Conservation (phyloP, 768 basidiomycete genomes). For the Auriculariales sp. region DNA sequence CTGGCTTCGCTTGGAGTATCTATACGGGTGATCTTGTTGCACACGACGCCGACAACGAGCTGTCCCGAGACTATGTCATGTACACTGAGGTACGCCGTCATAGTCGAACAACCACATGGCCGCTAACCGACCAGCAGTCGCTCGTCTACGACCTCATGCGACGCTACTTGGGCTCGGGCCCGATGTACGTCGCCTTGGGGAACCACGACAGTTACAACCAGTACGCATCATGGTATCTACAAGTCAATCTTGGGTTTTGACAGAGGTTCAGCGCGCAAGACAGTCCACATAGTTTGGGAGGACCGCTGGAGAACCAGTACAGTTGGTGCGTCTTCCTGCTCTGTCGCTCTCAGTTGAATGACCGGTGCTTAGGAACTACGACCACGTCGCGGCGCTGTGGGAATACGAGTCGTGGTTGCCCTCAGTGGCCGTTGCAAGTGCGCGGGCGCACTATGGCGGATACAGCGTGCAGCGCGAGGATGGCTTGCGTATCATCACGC, state of each 20-base stretch:
- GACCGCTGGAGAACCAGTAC: conserved; percentile 40
- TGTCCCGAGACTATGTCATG: conserved; percentile 42
- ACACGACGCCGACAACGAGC: conserved; percentile 52
- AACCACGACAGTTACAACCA: conserved; percentile 67
- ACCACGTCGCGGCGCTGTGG: conserved; percentile 61
- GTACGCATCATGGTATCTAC: too few relatives aligned
- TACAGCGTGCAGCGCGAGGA: conserved; percentile 56
- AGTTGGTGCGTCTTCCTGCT: conserved; percentile 34
- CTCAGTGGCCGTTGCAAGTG: conserved; percentile 35
- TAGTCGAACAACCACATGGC: too few relatives aligned
- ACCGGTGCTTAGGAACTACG: conserved; percentile 44
- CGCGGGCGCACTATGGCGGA: conserved; percentile 54
- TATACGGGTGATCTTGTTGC: conserved; percentile 66
- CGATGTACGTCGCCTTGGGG: conserved; percentile 62
- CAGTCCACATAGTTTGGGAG: conserved; percentile 42
- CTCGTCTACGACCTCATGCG: conserved; percentile 55
- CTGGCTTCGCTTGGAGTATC: conserved; percentile 51
- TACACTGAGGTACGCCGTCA: conserved; percentile 59
- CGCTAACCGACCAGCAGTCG: conserved; percentile 36
- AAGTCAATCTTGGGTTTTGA: too few relatives aligned
- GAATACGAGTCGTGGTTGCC: conserved; percentile 56
- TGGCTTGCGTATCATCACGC: conserved; percentile 54
- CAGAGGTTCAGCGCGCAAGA: conserved; percentile 28
- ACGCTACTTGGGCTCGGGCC: conserved; percentile 43
- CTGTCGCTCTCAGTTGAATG: not conserved